Evolutionary conservation across 768 basidiomycete species (phyloP).

Genomic region (Cystoderma amianthinum): DNA sequence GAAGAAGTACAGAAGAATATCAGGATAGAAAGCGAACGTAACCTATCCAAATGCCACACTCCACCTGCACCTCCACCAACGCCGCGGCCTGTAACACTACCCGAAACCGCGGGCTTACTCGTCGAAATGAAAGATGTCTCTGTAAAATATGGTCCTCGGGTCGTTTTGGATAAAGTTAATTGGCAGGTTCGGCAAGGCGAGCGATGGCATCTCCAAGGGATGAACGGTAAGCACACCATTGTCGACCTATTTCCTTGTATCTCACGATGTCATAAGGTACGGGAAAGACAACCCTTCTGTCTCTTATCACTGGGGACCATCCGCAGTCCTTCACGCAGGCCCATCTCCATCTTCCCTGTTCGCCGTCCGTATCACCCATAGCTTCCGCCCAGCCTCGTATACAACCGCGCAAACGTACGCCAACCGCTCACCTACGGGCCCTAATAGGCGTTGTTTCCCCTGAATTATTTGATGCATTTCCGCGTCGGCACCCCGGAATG

Average conservation of each 20-base stretch:
- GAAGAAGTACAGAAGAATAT: slow-evolving; percentile 26
- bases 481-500: slow-evolving; percentile 54
- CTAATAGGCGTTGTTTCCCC: slow-evolving; percentile 81
- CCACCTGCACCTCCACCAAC: background rate
- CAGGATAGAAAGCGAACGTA: background rate
- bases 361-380: background rate
- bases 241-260: background rate
- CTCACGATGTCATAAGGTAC: slow-evolving; percentile 49
- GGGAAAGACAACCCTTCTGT: slow-evolving; percentile 91
- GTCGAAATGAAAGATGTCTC: slow-evolving; percentile 61
- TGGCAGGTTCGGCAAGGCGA: slow-evolving; percentile 84
- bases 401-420: slow-evolving; percentile 54
- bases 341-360: slow-evolving; percentile 23
- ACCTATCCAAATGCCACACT: background rate
- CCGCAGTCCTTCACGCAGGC: slow-evolving; percentile 86
- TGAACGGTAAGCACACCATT: slow-evolving; percentile 55
- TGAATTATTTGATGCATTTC: slow-evolving; percentile 89
- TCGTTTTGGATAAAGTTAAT: slow-evolving; percentile 65
- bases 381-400: slow-evolving; percentile 31
- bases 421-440: slow-evolving; percentile 61
- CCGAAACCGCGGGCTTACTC: slow-evolving; percentile 21
- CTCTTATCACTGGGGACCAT: slow-evolving; percentile 89
- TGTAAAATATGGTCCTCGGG: slow-evolving; percentile 63
- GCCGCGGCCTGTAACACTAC: background rate
- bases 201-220: slow-evolving; percentile 85